Base-by-base conservation (phyloP, 768 basidiomycete species). In the Pisolithus sp. region DNA sequence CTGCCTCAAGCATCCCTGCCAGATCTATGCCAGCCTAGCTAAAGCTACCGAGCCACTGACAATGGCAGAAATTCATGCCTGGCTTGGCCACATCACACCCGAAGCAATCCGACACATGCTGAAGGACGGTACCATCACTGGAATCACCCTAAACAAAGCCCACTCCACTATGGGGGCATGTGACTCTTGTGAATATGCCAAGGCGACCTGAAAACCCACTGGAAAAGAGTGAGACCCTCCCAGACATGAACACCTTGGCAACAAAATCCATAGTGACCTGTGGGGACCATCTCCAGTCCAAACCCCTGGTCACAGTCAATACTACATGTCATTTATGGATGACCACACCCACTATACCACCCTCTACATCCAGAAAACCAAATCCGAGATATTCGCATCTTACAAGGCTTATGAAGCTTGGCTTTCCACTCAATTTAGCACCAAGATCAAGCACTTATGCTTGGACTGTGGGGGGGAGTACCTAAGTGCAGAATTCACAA, bases 271-370 rank as follows among this genome's bases (percentile, higher is more conserved):
- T 54, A 55, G 62, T 2, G 73, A 79, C 56, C 46, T 77, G 4
- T 78, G 76, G 74, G 76, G 77, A 13, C 76, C 73, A 4, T 63
- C 76, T 1, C 64, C 59, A 2, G 58, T 70, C 1, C 42, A 50
- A 8, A 68, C 64, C 1, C 47, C 59, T 3, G 60, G 64, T 3
- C 54, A 59, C 7, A 51, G 47, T 5, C 23, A 6, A 1, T 60
- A 52, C 31, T 60, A 57, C 20, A 34, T 30, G 1, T 54, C 28
- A 0, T 62, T 60, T 15, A 60, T 40, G 0, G 51, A 60, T 7
- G 40, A 58, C 18, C 38, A 53, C 17, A 54, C 50, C 0, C 7
- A 26, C 1, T 51, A 51, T 31, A 59, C 36, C 0, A 46, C 42
- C 34, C 24, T 53, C 1, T 50, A 56, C 41, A 28, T 53, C 0